Percentiles rank a stretch among this genome's conserved stretches.
phyloP scores from a whole-genome alignment of 2,329 filamentous ascomycete species.

The Fusarium sp. region DNA sequence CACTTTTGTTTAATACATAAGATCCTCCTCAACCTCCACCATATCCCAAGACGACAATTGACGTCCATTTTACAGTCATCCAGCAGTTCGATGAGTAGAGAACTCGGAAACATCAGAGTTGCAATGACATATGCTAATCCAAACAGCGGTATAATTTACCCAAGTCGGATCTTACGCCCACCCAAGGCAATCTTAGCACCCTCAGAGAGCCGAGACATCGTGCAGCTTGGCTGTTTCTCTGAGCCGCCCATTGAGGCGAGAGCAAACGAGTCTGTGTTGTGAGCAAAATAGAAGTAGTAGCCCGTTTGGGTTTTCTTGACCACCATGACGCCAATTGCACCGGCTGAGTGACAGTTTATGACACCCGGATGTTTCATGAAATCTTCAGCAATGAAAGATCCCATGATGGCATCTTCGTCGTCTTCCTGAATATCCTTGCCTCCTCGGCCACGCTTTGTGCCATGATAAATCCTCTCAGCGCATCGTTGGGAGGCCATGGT shows the following conservation, averaged over 20 bases:
- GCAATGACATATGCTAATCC: neutral
- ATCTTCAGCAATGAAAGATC: slow-evolving; percentile 83
- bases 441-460: slow-evolving; percentile 67
- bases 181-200: slow-evolving; percentile 66
- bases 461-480: slow-evolving; percentile 84
- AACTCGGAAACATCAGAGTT: neutral
- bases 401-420: slow-evolving; percentile 81
- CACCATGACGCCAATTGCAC: slow-evolving; percentile 89
- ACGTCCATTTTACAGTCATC: neutral
- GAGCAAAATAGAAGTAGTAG: slow-evolving; percentile 89
- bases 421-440: slow-evolving; percentile 74
- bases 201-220: slow-evolving; percentile 82
- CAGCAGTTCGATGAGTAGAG: neutral
- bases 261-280: slow-evolving; percentile 92
- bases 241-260: slow-evolving; percentile 87
- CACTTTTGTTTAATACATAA: slow-evolving; percentile 36
- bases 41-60: neutral
- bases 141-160: slow-evolving; percentile 37
- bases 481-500: slow-evolving; percentile 90
- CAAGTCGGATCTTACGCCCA: slow-evolving; percentile 59
- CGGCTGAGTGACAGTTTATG: slow-evolving; percentile 79
- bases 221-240: slow-evolving; percentile 79
- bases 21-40: neutral
- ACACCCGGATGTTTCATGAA: slow-evolving; percentile 95
- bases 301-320: slow-evolving; percentile 85